These are phyloP conservation scores for Euphorbia celastroides DNA, from an alignment of 441 rosid genomes.

Conservation along the genomic window DNA sequence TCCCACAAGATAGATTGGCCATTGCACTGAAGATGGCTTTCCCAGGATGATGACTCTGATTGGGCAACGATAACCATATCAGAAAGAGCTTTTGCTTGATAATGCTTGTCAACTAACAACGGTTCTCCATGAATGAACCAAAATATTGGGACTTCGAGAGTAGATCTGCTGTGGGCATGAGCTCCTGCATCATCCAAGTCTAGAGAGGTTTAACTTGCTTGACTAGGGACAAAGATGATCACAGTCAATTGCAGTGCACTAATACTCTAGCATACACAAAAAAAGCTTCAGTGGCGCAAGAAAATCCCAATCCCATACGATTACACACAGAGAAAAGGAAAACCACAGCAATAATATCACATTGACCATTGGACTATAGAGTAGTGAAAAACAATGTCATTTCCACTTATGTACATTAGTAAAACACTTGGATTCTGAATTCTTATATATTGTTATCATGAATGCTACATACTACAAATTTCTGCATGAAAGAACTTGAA, in stretches of 20 bases:
- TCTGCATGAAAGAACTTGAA: background rate
- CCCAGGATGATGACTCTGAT: slow-evolving; percentile 96
- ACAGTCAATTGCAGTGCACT: background rate
- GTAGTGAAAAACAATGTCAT: too few relatives aligned
- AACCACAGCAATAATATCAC: background rate
- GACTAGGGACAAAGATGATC: background rate
- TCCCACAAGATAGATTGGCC: slow-evolving; percentile 92
- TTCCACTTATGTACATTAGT: background rate
- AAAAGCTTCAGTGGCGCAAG: background rate
- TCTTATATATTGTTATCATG: background rate
- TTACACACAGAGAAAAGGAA: background rate
- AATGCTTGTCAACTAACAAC: slow-evolving; percentile 84
- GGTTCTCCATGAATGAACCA: slow-evolving; percentile 95
- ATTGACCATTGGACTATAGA: too few relatives aligned
- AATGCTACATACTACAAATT: background rate
- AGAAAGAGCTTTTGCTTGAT: slow-evolving; percentile 93
- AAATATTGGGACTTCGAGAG: slow-evolving; percentile 92
- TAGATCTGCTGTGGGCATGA: slow-evolving; percentile 88
- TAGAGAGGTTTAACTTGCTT: slow-evolving; percentile 12
- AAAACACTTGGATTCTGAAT: background rate
- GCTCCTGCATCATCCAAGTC: slow-evolving; percentile 52
- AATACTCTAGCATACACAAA: background rate
- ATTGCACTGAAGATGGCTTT: slow-evolving; percentile 96
- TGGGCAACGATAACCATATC: slow-evolving; percentile 95
- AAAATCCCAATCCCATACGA: background rate